Evolutionary conservation across 257 asterid genomes (phyloP).

Genomic region (Buddleja alternifolia): DNA sequence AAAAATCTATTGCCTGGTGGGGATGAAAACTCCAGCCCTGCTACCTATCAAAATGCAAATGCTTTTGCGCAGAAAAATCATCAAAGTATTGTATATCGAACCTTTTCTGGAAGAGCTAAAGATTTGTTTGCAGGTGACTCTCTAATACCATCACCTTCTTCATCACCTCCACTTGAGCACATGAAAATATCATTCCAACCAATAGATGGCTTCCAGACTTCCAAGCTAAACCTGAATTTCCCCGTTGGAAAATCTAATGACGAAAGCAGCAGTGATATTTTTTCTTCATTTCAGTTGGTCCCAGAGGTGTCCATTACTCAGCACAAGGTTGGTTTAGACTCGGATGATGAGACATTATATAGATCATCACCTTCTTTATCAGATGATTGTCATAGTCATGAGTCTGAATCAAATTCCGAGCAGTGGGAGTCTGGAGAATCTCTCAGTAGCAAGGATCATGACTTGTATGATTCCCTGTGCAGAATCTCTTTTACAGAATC

Average conservation of each 20-base stretch:
- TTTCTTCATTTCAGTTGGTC: conserved; percentile 72
- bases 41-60: conserved; percentile 32
- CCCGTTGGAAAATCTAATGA: conserved; percentile 43
- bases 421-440: conserved; percentile 58
- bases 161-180: conserved; percentile 71
- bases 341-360: conserved; percentile 65
- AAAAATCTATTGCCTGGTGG: conserved; percentile 35
- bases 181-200: conserved; percentile 73
- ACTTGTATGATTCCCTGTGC: conserved; percentile 47
- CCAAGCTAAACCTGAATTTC: conserved; percentile 54
- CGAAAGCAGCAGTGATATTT: conserved; percentile 42
- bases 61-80: conserved; percentile 32
- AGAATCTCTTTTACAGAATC: conserved; percentile 52
- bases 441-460: conserved; percentile 44
- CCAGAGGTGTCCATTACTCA: conserved; percentile 48
- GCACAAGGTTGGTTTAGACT: conserved; percentile 48
- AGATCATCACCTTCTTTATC: conserved; percentile 59
- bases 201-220: conserved; percentile 49
- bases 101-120: conserved; percentile 40
- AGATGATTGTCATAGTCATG: conserved; percentile 53
- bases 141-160: conserved; percentile 49
- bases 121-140: conserved; percentile 40
- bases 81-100: conserved; percentile 34
- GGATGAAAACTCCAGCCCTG: conserved; percentile 34
- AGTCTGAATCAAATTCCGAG: conserved; percentile 65